A percentile compares a stretch with the other conserved stretches of the same genome.
phyloP scores from a whole-genome alignment of 2,329 filamentous ascomycete species.

The Mycosphaerelloides madeirae region DNA sequence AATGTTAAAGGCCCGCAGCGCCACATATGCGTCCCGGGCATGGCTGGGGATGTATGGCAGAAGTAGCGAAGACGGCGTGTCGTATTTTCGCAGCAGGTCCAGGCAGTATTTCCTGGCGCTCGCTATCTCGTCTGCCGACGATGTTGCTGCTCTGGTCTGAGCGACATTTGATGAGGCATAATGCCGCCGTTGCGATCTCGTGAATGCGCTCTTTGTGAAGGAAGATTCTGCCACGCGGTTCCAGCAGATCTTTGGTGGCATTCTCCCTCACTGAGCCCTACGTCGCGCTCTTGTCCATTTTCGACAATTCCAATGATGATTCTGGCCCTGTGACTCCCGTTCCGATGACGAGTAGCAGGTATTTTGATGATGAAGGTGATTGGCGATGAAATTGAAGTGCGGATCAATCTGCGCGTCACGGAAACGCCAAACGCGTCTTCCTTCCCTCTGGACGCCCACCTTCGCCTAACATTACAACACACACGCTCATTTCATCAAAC shows the following conservation, averaged over 20 bases:
- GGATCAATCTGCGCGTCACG: background rate
- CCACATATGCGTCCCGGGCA: conserved; percentile 77
- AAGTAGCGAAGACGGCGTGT: conserved; percentile 82
- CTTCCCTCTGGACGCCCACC: background rate
- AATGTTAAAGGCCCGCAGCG: conserved; percentile 86
- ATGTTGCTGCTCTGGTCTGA: conserved; percentile 21
- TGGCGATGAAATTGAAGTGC: background rate
- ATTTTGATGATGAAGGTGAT: too few species aligned
- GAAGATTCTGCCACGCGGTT: background rate
- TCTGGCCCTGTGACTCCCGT: background rate
- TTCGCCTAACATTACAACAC: too few species aligned
- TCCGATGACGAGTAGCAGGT: background rate
- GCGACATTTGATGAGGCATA: conserved; percentile 17
- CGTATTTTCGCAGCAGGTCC: conserved; percentile 66
- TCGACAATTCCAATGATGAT: too few species aligned
- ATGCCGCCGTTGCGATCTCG: background rate
- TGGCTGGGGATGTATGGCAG: conserved; percentile 75
- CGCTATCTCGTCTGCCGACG: conserved; percentile 43
- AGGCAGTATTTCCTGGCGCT: conserved; percentile 56
- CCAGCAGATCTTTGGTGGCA: background rate
- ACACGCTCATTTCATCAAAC: background rate
- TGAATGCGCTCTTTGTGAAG: background rate
- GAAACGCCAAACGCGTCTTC: background rate
- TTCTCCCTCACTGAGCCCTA: background rate
- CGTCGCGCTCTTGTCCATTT: too few species aligned